Percentiles rank a stretch among this genome's conserved stretches.
These are phyloP conservation scores for Heritiera fomes DNA, from an alignment of 345 rosid genomes.

Conservation along the genomic window DNA sequence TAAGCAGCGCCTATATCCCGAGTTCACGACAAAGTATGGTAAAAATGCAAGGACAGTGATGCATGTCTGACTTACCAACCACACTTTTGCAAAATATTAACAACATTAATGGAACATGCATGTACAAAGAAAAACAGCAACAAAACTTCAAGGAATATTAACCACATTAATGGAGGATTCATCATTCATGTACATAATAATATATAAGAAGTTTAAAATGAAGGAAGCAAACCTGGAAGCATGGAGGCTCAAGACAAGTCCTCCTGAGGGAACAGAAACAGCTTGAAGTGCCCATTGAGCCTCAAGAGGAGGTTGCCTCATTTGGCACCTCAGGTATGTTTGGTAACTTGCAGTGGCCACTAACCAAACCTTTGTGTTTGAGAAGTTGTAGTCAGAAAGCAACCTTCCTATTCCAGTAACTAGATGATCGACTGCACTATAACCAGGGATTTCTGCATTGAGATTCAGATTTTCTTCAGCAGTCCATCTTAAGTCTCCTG, in stretches of 20 bases:
- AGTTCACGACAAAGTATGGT: constrained; percentile 31
- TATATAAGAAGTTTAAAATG: not conserved
- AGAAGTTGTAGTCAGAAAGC: constrained; percentile 37
- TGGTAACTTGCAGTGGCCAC: constrained; percentile 73
- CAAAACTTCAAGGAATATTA: constrained; percentile 21
- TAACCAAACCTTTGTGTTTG: constrained; percentile 62
- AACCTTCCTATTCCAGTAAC: constrained; percentile 68
- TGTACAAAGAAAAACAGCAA: not conserved
- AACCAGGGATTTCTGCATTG: constrained; percentile 32
- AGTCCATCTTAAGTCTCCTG: constrained; percentile 83
- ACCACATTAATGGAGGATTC: constrained; percentile 16
- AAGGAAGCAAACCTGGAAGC: constrained; percentile 52
- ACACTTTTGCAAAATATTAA: constrained; percentile 33
- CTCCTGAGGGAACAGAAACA: constrained; percentile 81
- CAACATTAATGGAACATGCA: constrained; percentile 8
- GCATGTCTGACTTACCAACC: constrained; percentile 39
- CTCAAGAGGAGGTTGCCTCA: constrained; percentile 83
- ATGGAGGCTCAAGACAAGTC: constrained; percentile 74
- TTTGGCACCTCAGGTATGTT: constrained; percentile 79
- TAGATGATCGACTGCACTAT: constrained; percentile 60
- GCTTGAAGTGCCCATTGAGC: constrained; percentile 80
- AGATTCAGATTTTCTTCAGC: constrained; percentile 29
- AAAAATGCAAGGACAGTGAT: constrained; percentile 36
- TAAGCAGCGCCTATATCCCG: constrained; percentile 26
- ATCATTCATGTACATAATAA: constrained; percentile 16